Conservation (phyloP, 192 early-diverging fungal genomes). For the Umbelopsis vinacea region DNA sequence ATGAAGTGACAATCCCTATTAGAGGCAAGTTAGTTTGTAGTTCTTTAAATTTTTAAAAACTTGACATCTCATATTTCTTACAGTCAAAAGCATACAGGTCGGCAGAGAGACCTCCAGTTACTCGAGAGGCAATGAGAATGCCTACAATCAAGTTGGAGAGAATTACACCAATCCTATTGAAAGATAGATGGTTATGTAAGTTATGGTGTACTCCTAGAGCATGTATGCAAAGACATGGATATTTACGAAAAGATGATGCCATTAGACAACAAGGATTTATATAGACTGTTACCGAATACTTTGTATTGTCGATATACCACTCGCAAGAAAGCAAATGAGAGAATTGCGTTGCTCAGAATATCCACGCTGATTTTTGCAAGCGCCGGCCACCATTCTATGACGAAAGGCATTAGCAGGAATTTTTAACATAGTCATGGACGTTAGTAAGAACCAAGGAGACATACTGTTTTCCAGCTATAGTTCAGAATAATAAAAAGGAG, state of each 20-base stretch:
- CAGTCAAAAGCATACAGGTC: constrained; percentile 41
- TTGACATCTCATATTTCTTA: constrained; percentile 12
- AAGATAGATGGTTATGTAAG: neutral
- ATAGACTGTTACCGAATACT: constrained; percentile 31
- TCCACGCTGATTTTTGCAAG: constrained; percentile 41
- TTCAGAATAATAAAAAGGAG: neutral
- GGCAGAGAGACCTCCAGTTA: constrained; percentile 29
- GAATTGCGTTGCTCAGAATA: constrained; percentile 34
- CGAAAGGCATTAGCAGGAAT: neutral
- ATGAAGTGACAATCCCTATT: constrained; percentile 36
- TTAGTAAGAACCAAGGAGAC: neutral
- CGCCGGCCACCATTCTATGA: constrained; percentile 39
- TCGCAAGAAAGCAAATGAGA: constrained; percentile 33
- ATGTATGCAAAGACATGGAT: neutral
- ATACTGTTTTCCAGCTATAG: constrained; percentile 30
- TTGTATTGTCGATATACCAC: constrained; percentile 33
- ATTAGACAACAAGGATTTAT: constrained; percentile 34
- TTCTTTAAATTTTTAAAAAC: neutral
- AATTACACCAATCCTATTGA: constrained; percentile 36
- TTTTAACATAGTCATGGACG: neutral
- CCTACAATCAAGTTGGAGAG: constrained; percentile 30
- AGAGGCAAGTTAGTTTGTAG: neutral
- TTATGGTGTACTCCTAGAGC: neutral
- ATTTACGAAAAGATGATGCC: constrained; percentile 41
- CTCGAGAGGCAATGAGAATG: constrained; percentile 33